Evolutionary conservation across 345 rosid genomes (phyloP).

Genomic region (Raphanus raphanistrum): DNA sequence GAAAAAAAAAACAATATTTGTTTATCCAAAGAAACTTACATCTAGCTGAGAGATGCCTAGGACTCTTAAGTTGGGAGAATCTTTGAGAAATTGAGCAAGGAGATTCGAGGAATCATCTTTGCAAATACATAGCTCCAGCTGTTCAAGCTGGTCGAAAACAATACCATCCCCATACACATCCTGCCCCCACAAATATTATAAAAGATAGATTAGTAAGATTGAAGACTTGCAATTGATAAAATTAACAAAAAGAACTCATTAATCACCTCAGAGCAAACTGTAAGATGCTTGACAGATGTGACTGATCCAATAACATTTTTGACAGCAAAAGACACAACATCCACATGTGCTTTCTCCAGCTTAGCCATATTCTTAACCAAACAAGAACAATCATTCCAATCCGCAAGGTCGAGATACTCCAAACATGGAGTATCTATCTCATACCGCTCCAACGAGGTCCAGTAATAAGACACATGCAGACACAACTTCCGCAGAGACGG

Average conservation of each 20-base stretch:
- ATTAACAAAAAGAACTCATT: neutral
- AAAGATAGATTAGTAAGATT: neutral
- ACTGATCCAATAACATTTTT: neutral
- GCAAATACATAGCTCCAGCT: neutral
- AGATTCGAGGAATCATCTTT: neutral
- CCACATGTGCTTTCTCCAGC: neutral
- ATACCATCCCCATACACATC: neutral
- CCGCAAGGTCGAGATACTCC: neutral
- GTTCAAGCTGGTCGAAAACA: conserved; percentile 12
- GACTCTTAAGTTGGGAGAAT: neutral
- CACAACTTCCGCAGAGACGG: conserved; percentile 4
- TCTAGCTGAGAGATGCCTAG: neutral
- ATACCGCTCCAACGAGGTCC: neutral
- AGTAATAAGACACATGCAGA: neutral
- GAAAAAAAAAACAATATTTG: neutral
- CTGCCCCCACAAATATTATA: neutral
- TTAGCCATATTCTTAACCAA: conserved; percentile 6
- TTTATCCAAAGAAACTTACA: neutral
- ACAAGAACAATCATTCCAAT: neutral
- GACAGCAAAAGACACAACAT: neutral
- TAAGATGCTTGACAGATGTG: conserved; percentile 6
- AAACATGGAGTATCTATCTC: conserved; percentile 5
- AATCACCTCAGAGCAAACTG: neutral
- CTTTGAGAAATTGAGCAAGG: conserved; percentile 8
- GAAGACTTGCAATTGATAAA: neutral